Percentiles rank a stretch among this genome's conserved stretches.
phyloP scores from a whole-genome alignment of 2,329 filamentous ascomycete genomes.

The Colletotrichum lentis region DNA sequence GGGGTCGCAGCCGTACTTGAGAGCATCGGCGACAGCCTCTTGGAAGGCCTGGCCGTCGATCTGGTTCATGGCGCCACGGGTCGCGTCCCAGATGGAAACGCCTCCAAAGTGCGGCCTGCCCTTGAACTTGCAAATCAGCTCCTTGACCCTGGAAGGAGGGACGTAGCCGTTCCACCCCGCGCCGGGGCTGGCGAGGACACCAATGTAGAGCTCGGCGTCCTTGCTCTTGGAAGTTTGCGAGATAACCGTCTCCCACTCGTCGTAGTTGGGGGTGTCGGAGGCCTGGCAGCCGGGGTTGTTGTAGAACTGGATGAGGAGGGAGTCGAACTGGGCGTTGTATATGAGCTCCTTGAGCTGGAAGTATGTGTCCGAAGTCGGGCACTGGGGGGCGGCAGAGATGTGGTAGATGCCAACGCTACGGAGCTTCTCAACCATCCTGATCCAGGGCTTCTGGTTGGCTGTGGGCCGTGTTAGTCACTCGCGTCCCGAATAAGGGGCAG shows the following conservation, averaged over 20 bases:
- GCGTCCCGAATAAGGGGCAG: background rate
- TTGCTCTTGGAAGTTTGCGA: conserved; percentile 47
- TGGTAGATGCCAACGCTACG: conserved; percentile 44
- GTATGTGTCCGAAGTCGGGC: conserved; percentile 44
- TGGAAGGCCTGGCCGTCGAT: conserved; percentile 49
- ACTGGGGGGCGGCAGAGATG: conserved; percentile 58
- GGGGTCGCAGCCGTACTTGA: conserved; percentile 49
- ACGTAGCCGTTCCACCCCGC: conserved; percentile 49
- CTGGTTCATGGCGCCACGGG: conserved; percentile 46
- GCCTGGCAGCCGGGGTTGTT: conserved; percentile 54
- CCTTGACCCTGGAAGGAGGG: conserved; percentile 45
- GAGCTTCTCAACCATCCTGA: conserved; percentile 50
- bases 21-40: conserved; percentile 48
- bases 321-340: conserved; percentile 52
- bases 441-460: conserved; percentile 49
- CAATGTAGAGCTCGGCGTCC: conserved; percentile 56
- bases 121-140: conserved; percentile 52
- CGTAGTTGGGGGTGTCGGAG: conserved; percentile 50
- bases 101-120: conserved; percentile 53
- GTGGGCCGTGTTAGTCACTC: background rate
- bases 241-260: conserved; percentile 52
- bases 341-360: conserved; percentile 51
- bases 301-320: conserved; percentile 60
- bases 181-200: conserved; percentile 48
- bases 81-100: conserved; percentile 57